phyloP scores from a whole-genome alignment of 345 rosid species.

The Aurinia saxatilis region DNA sequence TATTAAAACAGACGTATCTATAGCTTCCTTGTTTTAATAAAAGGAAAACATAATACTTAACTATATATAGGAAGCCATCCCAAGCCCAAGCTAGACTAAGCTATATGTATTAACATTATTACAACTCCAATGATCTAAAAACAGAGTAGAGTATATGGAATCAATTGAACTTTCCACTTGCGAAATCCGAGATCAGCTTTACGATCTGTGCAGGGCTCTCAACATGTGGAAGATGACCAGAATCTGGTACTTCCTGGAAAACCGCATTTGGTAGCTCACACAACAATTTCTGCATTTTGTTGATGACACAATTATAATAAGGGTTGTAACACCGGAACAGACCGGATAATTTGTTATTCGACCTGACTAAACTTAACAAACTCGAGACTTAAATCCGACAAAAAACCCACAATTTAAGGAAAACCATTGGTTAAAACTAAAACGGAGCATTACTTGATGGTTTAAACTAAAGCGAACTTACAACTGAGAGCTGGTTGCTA shows the following conservation, averaged over 20 bases:
- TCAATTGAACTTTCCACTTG: slow-evolving; percentile 10
- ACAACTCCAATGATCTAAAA: background rate
- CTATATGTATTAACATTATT: background rate
- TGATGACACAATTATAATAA: background rate
- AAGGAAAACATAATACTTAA: no score
- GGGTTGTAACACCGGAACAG: no score
- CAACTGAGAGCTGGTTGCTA: slow-evolving; percentile 50
- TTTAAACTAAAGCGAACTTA: slow-evolving; percentile 25
- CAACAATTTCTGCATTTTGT: slow-evolving; percentile 45
- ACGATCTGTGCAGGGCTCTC: slow-evolving; percentile 54
- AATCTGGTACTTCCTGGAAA: slow-evolving; percentile 42
- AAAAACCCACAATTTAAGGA: no score
- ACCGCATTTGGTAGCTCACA: slow-evolving; percentile 52
- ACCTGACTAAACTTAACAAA: no score
- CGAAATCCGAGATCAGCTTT: slow-evolving; percentile 46
- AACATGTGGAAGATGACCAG: slow-evolving; percentile 77
- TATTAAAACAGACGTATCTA: no score
- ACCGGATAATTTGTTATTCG: no score
- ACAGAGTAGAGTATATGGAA: background rate
- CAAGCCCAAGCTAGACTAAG: background rate
- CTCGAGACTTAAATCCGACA: no score
- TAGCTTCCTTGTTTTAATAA: no score
- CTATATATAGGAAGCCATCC: background rate
- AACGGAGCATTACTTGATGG: no score
- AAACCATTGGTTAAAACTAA: no score